phyloP scores from a whole-genome alignment of 768 basidiomycete genomes.

The Boletus sp. region DNA sequence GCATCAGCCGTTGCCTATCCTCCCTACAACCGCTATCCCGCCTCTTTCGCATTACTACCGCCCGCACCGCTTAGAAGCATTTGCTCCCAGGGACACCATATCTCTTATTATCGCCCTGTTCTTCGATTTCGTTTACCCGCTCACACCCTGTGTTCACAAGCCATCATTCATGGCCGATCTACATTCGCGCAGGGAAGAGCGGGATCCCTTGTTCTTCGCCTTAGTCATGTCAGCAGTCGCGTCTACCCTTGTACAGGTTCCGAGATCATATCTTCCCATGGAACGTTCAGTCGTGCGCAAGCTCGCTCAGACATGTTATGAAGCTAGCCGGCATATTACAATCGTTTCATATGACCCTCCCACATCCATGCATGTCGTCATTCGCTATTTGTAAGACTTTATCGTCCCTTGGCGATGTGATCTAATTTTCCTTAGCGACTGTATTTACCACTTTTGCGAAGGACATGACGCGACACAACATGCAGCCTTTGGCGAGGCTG shows the following conservation, averaged over 20 bases:
- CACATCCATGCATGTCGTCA: conserved; percentile 79
- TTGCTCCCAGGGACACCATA: conserved; percentile 79
- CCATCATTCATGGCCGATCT: conserved; percentile 93
- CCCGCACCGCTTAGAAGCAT: conserved; percentile 75
- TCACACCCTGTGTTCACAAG: conserved; percentile 89
- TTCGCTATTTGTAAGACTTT: conserved; percentile 78
- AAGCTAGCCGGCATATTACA: conserved; percentile 79
- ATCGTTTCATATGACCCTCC: conserved; percentile 82
- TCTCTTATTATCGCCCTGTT: conserved; percentile 82
- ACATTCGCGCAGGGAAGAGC: conserved; percentile 73
- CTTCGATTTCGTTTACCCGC: conserved; percentile 91
- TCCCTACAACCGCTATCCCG: conserved; percentile 42
- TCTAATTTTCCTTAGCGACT: conserved; percentile 51
- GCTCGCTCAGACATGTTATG: conserved; percentile 76
- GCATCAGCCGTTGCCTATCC: conserved; percentile 47
- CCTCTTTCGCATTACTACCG: conserved; percentile 74
- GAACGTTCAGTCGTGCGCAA: conserved; percentile 81
- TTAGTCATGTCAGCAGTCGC: conserved; percentile 88
- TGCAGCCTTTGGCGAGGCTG: conserved; percentile 84
- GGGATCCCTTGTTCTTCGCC: conserved; percentile 87
- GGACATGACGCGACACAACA: conserved; percentile 86
- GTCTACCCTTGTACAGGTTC: conserved; percentile 85
- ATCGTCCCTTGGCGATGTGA: not conserved
- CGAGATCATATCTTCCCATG: conserved; percentile 85
- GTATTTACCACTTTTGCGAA: conserved; percentile 85